phyloP scores from a whole-genome alignment of 371 early-diverging fungal genomes.

The Mucor ambiguus region DNA sequence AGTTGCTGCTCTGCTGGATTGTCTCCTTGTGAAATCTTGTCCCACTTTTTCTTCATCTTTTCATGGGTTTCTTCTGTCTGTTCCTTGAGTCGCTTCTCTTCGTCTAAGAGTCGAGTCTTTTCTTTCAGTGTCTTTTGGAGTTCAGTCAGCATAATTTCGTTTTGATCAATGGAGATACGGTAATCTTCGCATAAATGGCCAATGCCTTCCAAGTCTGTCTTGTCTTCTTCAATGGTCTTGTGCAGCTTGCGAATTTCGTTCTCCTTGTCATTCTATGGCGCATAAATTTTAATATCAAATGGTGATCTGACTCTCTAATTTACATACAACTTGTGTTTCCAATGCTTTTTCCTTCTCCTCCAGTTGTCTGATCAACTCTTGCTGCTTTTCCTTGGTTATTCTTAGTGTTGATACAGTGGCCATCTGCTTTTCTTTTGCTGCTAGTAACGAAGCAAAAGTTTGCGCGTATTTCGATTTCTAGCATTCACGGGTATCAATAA shows the following conservation, averaged over 20 bases:
- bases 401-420: slow-evolving; percentile 69
- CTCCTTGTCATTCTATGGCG: slow-evolving; percentile 24
- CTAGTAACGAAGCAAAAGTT: slow-evolving; percentile 67
- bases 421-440: slow-evolving; percentile 69
- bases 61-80: slow-evolving; percentile 60
- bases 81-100: slow-evolving; percentile 55
- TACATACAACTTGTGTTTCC: slow-evolving; percentile 59
- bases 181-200: slow-evolving; percentile 27
- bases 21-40: slow-evolving; percentile 50
- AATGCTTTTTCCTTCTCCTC: slow-evolving; percentile 78
- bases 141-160: slow-evolving; percentile 15
- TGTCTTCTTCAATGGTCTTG: slow-evolving; percentile 24
- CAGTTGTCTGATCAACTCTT: slow-evolving; percentile 66
- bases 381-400: slow-evolving; percentile 70
- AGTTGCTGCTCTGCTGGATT: slow-evolving; percentile 58
- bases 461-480: slow-evolving; percentile 73
- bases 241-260: slow-evolving; percentile 18
- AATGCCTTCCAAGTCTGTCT: slow-evolving; percentile 26
- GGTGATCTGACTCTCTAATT: background rate
- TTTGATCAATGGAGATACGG: slow-evolving; percentile 23
- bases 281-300: background rate
- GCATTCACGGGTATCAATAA: background rate
- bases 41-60: slow-evolving; percentile 58
- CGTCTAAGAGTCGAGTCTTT: slow-evolving; percentile 56
- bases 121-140: slow-evolving; percentile 55